Base-by-base conservation (phyloP, 108 stramenopile species). In the Fistulifera solaris region DNA sequence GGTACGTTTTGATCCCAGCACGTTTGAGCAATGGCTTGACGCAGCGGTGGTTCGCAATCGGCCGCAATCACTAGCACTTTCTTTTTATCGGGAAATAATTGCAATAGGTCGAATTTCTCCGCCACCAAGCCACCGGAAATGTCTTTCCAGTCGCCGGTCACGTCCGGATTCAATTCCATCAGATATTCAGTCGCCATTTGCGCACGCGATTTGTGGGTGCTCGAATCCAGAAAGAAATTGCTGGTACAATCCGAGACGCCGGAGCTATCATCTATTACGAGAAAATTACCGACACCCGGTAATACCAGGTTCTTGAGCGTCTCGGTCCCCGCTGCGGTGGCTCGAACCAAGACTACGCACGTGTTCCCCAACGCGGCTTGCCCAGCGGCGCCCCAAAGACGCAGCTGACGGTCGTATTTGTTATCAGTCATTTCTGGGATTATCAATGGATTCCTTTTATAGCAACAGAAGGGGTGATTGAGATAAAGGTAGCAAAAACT, bases 361-460 rank as follows among this genome's bases (percentile, higher is more conserved):
- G 85, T 83, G 38, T 77, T 74, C 0, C 69, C 66, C 15, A 93
- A 67, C 15, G 81, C 75, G 7, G 48, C 43, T 52, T 99, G 99
- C 8, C 99, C 99, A 13, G 86, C 59, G 38, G 93, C 73, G 21
- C 98, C 98, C 99, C 99, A 99, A 38, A 99, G 88, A 8, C 99
- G 91, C 35, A 97, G 86, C 72, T 99, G 99, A 10, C 99, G 85
- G 81, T 99, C 99, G 73, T 99, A 99, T 68, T 99, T 99, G 73
- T 98, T 73, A 52, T 60, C 67, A 17, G 93, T 94, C 31, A 35
- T 35, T 35, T 35, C 31, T 35, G 77, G 56, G 6, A 6, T 8
- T 35, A 6, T 3, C 31, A 3, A 35, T 8, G 3, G 3, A 35
- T 3, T 35, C 31, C 31, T 35, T 35, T 35, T 35, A 8, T 6